Evolutionary conservation across 176 grass and related monocot genomes (phyloP), one percentile per base, ranked within the genome.

Genomic region (Zoysia japonica): DNA sequence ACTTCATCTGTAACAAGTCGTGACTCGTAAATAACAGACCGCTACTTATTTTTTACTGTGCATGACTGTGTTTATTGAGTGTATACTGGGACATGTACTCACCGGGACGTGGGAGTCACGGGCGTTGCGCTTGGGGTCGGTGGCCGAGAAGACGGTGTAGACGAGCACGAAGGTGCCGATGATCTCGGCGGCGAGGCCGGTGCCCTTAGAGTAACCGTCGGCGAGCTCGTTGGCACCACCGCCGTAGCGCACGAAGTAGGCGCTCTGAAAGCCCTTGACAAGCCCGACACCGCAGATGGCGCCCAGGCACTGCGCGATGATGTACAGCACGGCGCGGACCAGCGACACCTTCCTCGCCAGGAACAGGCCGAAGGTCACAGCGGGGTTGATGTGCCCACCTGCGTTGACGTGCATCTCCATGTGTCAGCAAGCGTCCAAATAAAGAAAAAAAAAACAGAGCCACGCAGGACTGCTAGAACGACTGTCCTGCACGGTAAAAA

Each of bases 121-220:
- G 66, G 94, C 91, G 47, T 44, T 97, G 82, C 94, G 94, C 80
- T 97, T 93, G 66, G 89, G 91, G 67, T 93, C 94, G 71, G 94
- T 97, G 73, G 91, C 94, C 61, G 94, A 89, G 89, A 97, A 97
- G 72, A 97, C 94, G 54, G 94, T 97, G 84, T 97, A 97, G 69
- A 97, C 94, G 70, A 97, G 94, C 11, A 97, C 89, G 80, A 93
- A 97, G n/a, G 94, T 97, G 82, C 94, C 94, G 70, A 93, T 93
- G 84, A 97, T 97, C 89, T 97, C 94, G 42, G 94, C 94, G 36
- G 77, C 94, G 69, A 97, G 87, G 4, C 87, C 94, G 5, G 94
- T 93, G 65, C 94, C 94, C 71, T 83, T 88, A 57, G 91, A 91
- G 84, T 93, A 97, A 6, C 94, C 91, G 2, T 45, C 28, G 66